Base-by-base conservation (phyloP, 768 basidiomycete species). In the Coprinellus micaceus region DNA sequence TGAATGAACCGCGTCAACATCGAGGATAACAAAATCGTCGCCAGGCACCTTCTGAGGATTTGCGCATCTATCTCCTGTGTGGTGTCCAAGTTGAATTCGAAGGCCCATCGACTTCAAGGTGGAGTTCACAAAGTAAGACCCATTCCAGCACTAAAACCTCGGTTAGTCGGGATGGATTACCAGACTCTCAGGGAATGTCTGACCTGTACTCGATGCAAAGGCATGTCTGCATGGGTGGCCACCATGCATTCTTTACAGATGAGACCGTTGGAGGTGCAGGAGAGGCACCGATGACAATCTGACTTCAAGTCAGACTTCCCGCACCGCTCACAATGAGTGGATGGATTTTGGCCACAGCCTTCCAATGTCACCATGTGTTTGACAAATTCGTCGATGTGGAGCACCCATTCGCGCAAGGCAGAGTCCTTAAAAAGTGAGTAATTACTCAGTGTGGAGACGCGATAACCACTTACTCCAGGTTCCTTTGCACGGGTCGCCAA, bases 21-120 rank as follows among this genome's bases (percentile, higher is more conserved):
- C 59, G 26, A 74, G 59, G 17, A 76, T 55, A 5, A 63, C 52
- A 52, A 73, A 73, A 9, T 67, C 58, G n/a, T 68, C 58, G 26
- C 58, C 53, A 4, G 49, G 26, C 21, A 56, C 39, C 1, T 29
- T 22, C 24, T 52, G 24, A 2, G 67, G 60, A 19, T 56, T 24
- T 1, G 54, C 22, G 39, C 68, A 68, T 2, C 4, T 28, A 1
- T 58, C 40, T 10, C 59, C 59, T 11, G 49, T 29, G 3, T 47
- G 28, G 49, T 71, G 71, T 0, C 70, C 68, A 0, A 71, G 63
- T 25, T 70, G 69, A 13, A 69, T 63, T 1, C 60, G 57, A 2
- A 68, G 49, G 4, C 70, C 69, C 0, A 70, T 54, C 0, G n/a
- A n/a, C 26, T 66, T 69, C 11, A 71, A 54, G 0, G 56, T 43